A percentile compares a stretch with the other conserved stretches of the same genome.
These are phyloP conservation scores for Cladosporium colombiae DNA, from an alignment of 2,329 filamentous ascomycete genomes.

Conservation along the genomic window DNA sequence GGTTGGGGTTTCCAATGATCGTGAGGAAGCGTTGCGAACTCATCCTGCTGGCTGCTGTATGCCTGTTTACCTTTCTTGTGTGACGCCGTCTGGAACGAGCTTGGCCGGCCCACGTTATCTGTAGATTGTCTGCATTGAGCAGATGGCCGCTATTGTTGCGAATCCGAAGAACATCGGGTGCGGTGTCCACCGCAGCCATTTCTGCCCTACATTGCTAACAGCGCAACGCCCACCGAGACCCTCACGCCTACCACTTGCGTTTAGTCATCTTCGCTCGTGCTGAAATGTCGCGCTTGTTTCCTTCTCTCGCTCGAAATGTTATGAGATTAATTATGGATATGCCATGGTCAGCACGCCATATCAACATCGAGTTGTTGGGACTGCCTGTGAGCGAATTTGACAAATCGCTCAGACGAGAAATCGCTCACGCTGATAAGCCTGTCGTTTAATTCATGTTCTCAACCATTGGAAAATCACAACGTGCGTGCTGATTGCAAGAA, in stretches of 20 bases:
- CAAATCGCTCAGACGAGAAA: neutral
- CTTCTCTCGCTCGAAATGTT: neutral
- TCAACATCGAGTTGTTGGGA: neutral
- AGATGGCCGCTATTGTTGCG: neutral
- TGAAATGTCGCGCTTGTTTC: neutral
- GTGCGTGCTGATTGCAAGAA: neutral
- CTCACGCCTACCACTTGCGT: neutral
- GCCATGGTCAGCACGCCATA: neutral
- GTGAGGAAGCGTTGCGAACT: neutral
- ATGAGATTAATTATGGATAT: neutral
- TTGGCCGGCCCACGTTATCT: neutral
- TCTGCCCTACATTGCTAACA: neutral
- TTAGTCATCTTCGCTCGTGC: neutral
- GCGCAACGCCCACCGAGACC: neutral
- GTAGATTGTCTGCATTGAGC: neutral
- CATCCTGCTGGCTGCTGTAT: neutral
- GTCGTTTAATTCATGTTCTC: neutral
- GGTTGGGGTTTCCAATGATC: neutral
- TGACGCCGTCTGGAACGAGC: neutral
- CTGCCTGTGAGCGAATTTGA: neutral
- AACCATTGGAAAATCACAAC: neutral
- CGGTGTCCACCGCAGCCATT: neutral
- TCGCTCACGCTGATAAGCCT: neutral
- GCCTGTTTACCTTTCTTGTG: neutral
- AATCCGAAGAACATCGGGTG: neutral